phyloP scores from a whole-genome alignment of 1,284 basidiomycete genomes.

The Marasmius sp. region DNA sequence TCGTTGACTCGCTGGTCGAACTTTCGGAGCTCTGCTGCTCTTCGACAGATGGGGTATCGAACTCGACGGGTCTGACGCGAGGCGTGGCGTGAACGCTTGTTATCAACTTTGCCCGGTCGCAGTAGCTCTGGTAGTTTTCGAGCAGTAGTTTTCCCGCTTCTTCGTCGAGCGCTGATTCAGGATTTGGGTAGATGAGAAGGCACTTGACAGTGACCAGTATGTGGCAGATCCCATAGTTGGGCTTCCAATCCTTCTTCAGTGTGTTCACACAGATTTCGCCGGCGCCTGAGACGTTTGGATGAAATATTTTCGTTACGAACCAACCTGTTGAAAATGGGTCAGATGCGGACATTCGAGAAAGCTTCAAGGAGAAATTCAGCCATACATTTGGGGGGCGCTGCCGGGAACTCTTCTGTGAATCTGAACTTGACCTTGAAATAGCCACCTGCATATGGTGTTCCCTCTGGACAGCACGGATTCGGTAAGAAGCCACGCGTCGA shows the following conservation, averaged over 20 bases:
- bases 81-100: constrained; percentile 87
- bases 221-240: constrained; percentile 87
- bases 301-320: constrained; percentile 93
- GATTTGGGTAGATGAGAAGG: constrained; percentile 93
- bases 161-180: constrained; percentile 93
- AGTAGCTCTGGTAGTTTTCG: constrained; percentile 88
- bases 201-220: constrained; percentile 93
- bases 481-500: constrained; percentile 26
- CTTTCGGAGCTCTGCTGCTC: constrained; percentile 15
- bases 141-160: constrained; percentile 90
- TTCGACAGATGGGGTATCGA: constrained; percentile 47
- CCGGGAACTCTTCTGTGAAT: constrained; percentile 89
- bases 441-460: constrained; percentile 90
- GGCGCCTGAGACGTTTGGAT: constrained; percentile 87
- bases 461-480: constrained; percentile 48
- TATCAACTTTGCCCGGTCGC: constrained; percentile 76
- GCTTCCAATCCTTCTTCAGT: constrained; percentile 95
- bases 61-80: constrained; percentile 65
- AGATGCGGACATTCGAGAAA: neutral
- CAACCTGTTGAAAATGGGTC: constrained; percentile 54
- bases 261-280: constrained; percentile 98
- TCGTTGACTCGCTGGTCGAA: constrained; percentile 14
- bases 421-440: constrained; percentile 88
- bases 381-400: constrained; percentile 89
- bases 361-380: constrained; percentile 10